Evolutionary conservation across 768 basidiomycete species (phyloP).

Genomic region (Tricholoma saponaceum): DNA sequence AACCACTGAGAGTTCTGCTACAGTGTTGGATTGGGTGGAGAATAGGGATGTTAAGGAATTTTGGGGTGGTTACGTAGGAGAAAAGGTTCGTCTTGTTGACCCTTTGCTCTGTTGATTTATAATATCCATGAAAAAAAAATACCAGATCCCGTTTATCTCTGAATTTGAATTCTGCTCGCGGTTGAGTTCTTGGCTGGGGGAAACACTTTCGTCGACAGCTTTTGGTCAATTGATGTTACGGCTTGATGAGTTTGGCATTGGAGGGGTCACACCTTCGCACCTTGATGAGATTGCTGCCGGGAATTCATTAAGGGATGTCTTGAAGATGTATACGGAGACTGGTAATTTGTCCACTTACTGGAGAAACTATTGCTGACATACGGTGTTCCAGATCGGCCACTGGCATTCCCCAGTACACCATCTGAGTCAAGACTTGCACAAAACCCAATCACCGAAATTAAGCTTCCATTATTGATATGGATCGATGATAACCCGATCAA

Average conservation of each 20-base stretch:
- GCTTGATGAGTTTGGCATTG: conserved; percentile 18
- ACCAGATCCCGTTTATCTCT: conserved; percentile 1
- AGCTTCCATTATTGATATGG: conserved; percentile 23
- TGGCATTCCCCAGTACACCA: neutral
- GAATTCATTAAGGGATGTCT: neutral
- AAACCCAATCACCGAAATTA: neutral
- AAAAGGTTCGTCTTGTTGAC: conserved; percentile 11
- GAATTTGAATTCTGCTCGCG: conserved; percentile 5
- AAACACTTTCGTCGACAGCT: conserved; percentile 6
- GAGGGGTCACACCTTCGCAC: conserved; percentile 17
- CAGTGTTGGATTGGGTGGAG: neutral
- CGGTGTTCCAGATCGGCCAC: neutral
- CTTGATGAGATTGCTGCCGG: conserved; percentile 10
- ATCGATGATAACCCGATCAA: conserved; percentile 22
- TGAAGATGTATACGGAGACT: conserved; percentile 1
- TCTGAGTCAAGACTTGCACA: neutral
- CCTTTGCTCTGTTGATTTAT: neutral
- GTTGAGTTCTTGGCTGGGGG: conserved; percentile 8
- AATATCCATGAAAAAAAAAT: neutral
- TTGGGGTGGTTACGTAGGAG: conserved; percentile 21
- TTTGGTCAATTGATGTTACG: conserved; percentile 7
- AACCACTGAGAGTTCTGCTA: neutral
- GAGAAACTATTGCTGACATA: neutral
- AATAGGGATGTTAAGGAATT: conserved; percentile 16
- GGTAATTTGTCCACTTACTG: neutral